Conservation (phyloP, 2,329 filamentous ascomycete species). For the Colletotrichum sp. region DNA sequence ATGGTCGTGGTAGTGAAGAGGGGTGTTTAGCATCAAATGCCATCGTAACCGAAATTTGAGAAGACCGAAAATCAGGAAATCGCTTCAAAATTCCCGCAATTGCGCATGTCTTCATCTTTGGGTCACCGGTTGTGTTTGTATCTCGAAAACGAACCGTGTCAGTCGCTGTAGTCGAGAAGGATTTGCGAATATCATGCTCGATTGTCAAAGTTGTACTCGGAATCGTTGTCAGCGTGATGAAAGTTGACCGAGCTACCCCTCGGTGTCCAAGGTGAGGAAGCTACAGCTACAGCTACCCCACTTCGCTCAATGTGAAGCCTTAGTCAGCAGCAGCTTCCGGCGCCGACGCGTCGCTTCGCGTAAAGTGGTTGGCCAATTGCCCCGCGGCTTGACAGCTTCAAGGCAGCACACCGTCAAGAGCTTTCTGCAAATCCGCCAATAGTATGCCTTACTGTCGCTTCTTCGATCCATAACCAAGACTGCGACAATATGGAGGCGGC, state of each 20-base stretch:
- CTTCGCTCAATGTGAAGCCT: neutral
- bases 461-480: neutral
- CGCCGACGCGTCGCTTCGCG: neutral
- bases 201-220: neutral
- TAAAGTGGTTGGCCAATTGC: constrained; percentile 11
- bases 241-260: neutral
- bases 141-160: rapidly evolving
- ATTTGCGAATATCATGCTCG: neutral
- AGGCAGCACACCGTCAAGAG: neutral
- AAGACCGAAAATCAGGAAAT: neutral
- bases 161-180: rapidly evolving
- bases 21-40: neutral
- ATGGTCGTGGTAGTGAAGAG: neutral
- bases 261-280: neutral
- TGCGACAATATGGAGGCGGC: constrained; percentile 47
- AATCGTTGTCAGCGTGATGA: neutral
- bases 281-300: neutral
- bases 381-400: neutral
- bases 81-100: neutral
- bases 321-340: neutral
- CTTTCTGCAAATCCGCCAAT: neutral
- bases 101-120: neutral
- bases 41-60: neutral
- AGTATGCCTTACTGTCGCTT: neutral
- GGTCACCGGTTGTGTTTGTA: neutral